phyloP scores from a whole-genome alignment of 495 filamentous ascomycete species.

The Usnea hakonensis region DNA sequence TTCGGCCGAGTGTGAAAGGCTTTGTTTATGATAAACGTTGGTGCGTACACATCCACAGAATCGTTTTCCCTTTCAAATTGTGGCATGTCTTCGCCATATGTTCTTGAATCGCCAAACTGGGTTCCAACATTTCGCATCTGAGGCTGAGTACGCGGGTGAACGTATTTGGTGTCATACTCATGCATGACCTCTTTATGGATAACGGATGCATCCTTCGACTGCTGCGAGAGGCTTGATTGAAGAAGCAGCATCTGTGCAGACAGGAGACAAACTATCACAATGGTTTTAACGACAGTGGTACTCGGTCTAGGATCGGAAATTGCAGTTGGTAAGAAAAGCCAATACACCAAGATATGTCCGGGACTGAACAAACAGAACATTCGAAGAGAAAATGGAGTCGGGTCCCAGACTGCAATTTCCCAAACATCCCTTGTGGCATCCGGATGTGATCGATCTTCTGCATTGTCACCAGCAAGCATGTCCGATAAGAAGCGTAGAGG shows the following conservation, averaged over 20 bases:
- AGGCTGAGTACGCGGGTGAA: conserved; percentile 78
- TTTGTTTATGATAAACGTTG: conserved; percentile 68
- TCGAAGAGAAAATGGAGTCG: conserved; percentile 69
- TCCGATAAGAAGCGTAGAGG: conserved; percentile 69
- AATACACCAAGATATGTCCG: conserved; percentile 81
- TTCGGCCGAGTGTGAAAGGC: conserved; percentile 82
- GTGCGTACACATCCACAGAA: conserved; percentile 64
- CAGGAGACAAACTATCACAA: conserved; percentile 62
- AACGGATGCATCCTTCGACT: conserved; percentile 72
- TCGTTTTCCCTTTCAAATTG: conserved; percentile 35
- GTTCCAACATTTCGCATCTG: conserved; percentile 77
- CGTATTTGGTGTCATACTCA: conserved; percentile 94
- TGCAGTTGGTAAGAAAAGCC: conserved; percentile 72
- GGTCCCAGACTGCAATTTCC: conserved; percentile 93
- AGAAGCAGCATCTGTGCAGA: conserved; percentile 70
- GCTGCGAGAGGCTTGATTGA: conserved; percentile 64
- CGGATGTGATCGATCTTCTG: conserved; percentile 73
- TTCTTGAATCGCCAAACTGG: conserved; percentile 48
- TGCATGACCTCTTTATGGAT: conserved; percentile 87
- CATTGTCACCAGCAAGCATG: conserved; percentile 50
- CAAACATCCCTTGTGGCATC: conserved; percentile 83
- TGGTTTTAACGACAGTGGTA: conserved; percentile 71
- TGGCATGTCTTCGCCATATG: conserved; percentile 21
- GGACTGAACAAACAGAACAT: conserved; percentile 91
- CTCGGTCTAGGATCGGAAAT: conserved; percentile 71